Conservation (phyloP, 1,139 yeast genomes). For the Kluyveromyces marxianus region DNA sequence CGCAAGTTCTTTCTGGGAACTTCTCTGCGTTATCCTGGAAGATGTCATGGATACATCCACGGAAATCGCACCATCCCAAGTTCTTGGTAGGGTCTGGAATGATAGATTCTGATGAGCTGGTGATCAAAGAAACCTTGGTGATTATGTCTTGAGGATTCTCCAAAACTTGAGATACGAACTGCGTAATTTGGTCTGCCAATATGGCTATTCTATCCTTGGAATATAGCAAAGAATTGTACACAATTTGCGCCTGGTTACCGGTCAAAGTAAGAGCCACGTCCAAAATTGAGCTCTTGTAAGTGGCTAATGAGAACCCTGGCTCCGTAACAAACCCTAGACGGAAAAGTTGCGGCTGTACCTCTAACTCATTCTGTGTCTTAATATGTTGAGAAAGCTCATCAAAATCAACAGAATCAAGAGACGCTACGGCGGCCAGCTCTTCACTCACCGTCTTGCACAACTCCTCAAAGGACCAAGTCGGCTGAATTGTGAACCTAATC, state of each 20-base stretch:
- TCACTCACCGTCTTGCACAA: constrained; percentile 28
- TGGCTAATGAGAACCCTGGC: constrained; percentile 13
- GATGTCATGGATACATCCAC: constrained; percentile 95
- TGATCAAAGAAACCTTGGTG: constrained; percentile 60
- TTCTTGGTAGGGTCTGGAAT: constrained; percentile 86
- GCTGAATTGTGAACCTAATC: constrained; percentile 51
- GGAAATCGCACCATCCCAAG: constrained; percentile 82
- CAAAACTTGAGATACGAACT: constrained; percentile 39
- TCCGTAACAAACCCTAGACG: constrained; percentile 24
- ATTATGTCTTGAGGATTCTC: constrained; percentile 38
- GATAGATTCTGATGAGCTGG: constrained; percentile 47
- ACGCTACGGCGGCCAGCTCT: constrained; percentile 35
- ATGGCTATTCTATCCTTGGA: constrained; percentile 59
- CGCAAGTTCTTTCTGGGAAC: constrained; percentile 82
- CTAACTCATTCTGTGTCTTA: constrained; percentile 42
- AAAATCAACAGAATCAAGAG: constrained; percentile 44
- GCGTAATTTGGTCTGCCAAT: constrained; percentile 64
- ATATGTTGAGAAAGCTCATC: constrained; percentile 50
- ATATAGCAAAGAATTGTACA: constrained; percentile 71
- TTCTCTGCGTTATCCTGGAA: constrained; percentile 76
- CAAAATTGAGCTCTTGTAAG: constrained; percentile 22
- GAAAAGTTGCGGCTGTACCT: constrained; percentile 56
- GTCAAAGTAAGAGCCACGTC: constrained; percentile 24
- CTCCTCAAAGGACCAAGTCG: constrained; percentile 46
- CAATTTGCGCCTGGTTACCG: constrained; percentile 15